phyloP scores from a whole-genome alignment of 345 rosid species.

The Brassica incana region DNA sequence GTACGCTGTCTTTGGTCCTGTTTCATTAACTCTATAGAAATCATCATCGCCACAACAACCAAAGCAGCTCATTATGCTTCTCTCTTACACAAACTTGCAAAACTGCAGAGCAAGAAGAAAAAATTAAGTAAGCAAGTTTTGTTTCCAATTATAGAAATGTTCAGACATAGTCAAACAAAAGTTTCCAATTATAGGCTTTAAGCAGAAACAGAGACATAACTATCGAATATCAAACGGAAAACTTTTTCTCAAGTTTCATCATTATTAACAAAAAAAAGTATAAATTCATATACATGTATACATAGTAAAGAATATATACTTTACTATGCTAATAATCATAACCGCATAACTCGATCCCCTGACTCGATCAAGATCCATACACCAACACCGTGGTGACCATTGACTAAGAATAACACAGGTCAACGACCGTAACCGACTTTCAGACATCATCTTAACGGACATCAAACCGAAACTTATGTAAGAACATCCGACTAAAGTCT shows the following conservation, averaged over 20 bases:
- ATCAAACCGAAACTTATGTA: constrained; percentile 5
- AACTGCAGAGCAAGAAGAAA: constrained; percentile 20
- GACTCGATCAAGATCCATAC: background rate
- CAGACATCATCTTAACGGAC: background rate
- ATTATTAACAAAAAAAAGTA: background rate
- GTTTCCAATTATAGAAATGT: background rate
- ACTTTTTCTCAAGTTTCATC: background rate
- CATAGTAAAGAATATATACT: background rate
- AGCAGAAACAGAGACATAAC: constrained; percentile 12
- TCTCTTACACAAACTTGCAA: constrained; percentile 14
- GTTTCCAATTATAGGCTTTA: constrained; percentile 23
- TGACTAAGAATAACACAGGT: constrained; percentile 14
- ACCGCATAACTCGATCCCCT: background rate
- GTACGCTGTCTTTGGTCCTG: constrained; percentile 46
- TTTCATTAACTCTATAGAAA: constrained; percentile 49
- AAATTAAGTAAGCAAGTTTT: background rate
- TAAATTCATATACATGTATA: background rate
- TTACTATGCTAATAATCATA: background rate
- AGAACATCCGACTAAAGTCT: background rate
- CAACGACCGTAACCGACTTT: constrained; percentile 21
- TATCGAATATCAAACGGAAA: background rate
- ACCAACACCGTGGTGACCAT: constrained; percentile 13
- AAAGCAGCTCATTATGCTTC: constrained; percentile 63
- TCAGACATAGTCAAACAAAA: background rate
- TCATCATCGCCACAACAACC: constrained; percentile 65